phyloP scores from a whole-genome alignment of 2,329 filamentous ascomycete genomes.

The Fusarium sarcochroum region DNA sequence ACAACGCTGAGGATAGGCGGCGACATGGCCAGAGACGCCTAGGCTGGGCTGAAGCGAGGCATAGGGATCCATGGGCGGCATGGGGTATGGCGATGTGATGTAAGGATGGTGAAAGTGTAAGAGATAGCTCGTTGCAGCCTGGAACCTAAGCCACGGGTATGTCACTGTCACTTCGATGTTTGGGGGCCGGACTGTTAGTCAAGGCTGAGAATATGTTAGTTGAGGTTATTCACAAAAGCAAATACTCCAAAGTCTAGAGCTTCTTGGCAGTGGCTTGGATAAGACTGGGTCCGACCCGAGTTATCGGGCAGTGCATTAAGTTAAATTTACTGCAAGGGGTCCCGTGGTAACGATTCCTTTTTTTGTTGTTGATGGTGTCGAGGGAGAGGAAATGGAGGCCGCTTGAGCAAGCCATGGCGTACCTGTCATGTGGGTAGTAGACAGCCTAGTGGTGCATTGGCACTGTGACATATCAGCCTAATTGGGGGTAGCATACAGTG shows the following conservation, averaged over 20 bases:
- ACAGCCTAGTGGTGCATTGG: rapidly evolving
- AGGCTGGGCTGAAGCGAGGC: conserved; percentile 36
- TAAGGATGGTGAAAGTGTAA: conserved; percentile 7
- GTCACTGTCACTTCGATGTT: not conserved
- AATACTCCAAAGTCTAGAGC: not conserved
- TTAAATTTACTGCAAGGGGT: conserved; percentile 36
- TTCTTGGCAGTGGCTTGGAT: conserved; percentile 6
- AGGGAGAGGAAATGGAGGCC: conserved; percentile 24
- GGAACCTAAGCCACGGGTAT: conserved; percentile 4
- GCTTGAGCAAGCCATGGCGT: conserved; percentile 29
- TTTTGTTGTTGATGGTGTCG: conserved; percentile 34
- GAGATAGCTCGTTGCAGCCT: conserved; percentile 8
- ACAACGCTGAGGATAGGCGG: not conserved
- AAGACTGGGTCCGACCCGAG: conserved; percentile 20
- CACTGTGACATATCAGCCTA: not conserved
- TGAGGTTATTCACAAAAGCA: conserved; percentile 28
- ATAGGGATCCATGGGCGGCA: conserved; percentile 30
- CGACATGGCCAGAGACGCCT: conserved; percentile 21
- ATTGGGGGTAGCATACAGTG: not conserved
- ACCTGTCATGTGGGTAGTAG: conserved; percentile 25
- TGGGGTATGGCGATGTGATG: conserved; percentile 38
- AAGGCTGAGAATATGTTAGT: not conserved
- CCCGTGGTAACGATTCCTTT: conserved; percentile 38
- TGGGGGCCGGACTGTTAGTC: not conserved
- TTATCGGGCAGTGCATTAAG: conserved; percentile 13